Evolutionary conservation across 345 rosid species (phyloP), one percentile per base, ranked within the genome.

Genomic region (Eutrema yunnanense): DNA sequence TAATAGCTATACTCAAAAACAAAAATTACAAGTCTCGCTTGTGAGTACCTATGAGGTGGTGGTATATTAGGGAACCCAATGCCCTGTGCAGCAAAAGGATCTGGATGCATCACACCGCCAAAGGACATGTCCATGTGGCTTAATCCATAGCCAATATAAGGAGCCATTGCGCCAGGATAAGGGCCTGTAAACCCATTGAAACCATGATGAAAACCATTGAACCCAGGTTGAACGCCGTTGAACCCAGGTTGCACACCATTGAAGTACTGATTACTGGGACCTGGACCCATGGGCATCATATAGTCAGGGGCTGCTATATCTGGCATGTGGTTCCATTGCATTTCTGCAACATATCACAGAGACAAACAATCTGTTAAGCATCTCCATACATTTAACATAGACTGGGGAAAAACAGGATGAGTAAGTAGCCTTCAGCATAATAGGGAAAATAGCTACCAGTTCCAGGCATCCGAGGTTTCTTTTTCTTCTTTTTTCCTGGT

Each of bases 211-310:
- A 72, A 52, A 40, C 73, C 78, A 16, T 72, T 77, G 73, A 71
- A 77, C 9, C 63, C 69, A 19, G 80, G 69, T 72, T 77, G 80
- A 19, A 55, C 71, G 2, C 80, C 80, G 7, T 75, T 68, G 51
- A 60, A 69, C 30, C 73, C 63, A 0, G 72, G 54, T 41, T 76
- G 80, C 4, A 54, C 49, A 10, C 67, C 92, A 49, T 49, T 80
- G 88, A 91, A 91, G 71, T 82, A 95, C 42, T 90, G 96, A 69
- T 86, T 88, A 77, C 49, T 86, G 8, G 83, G 79, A 73, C 89
- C 65, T 48, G 91, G 90, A 46, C 88, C 94, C 81, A 85, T 67
- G 49, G 90, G 83, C 98, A 92, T 96, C 98, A 90, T 86, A 82
- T 81, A 88, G 55, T 72, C 93, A 61, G 92, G 94, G 47, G 86